Conservation (phyloP, 352 stramenopile species). For the Globisporangium cystogenes region DNA sequence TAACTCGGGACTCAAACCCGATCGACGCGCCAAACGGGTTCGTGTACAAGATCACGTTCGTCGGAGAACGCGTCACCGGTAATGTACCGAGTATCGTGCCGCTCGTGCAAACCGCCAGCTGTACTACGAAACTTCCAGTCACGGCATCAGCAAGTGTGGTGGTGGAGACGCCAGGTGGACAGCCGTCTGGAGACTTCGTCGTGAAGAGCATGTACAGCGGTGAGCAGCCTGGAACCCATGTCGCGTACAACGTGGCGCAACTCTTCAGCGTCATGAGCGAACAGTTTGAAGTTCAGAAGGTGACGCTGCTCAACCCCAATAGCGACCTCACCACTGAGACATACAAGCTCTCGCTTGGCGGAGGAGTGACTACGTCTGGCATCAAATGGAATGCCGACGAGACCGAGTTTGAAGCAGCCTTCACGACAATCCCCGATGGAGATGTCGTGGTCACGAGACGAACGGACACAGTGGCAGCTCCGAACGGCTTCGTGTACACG, state of each 20-base stretch:
- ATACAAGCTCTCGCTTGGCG: slow-evolving; percentile 38
- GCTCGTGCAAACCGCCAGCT: slow-evolving; percentile 12
- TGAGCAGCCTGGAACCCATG: slow-evolving; percentile 33
- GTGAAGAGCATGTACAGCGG: slow-evolving; percentile 46
- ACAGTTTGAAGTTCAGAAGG: slow-evolving; percentile 61
- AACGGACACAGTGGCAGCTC: slow-evolving; percentile 25
- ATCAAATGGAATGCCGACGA: slow-evolving; percentile 67
- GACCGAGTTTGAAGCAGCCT: slow-evolving; percentile 26
- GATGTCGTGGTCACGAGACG: slow-evolving; percentile 56
- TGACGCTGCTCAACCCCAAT: slow-evolving; percentile 39
- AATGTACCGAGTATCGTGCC: slow-evolving; percentile 29
- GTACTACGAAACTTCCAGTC: slow-evolving; percentile 19
- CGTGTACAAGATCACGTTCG: slow-evolving; percentile 66
- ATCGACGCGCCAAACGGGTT: slow-evolving; percentile 40
- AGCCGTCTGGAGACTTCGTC: slow-evolving; percentile 28
- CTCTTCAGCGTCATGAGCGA: slow-evolving; percentile 69
- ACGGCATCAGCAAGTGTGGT: slow-evolving; percentile 24
- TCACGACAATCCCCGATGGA: slow-evolving; percentile 16
- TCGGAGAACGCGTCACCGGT: slow-evolving; percentile 47
- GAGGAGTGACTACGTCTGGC: slow-evolving; percentile 13
- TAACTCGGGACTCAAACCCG: slow-evolving; percentile 37
- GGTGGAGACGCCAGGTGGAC: slow-evolving; percentile 20
- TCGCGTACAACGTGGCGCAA: slow-evolving; percentile 55
- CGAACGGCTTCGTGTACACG: slow-evolving; percentile 63
- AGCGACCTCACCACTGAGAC: slow-evolving; percentile 29